These are phyloP conservation scores for Taxawa tesnikishii DNA, from an alignment of 2,329 filamentous ascomycete species.

Conservation along the genomic window DNA sequence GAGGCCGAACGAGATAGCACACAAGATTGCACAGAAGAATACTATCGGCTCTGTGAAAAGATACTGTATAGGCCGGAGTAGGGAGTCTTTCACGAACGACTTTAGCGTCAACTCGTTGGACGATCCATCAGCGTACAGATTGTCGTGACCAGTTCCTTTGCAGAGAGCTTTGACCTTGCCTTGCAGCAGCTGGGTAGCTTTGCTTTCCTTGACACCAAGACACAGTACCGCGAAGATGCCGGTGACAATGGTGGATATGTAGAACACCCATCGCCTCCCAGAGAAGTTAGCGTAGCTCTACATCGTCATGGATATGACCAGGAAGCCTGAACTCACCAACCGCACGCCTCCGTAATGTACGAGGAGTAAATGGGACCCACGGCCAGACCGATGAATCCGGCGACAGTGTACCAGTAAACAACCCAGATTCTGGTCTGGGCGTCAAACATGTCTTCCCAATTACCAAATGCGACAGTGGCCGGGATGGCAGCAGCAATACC, in stretches of 20 bases:
- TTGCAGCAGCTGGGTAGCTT: constrained; percentile 29
- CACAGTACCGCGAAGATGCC: constrained; percentile 21
- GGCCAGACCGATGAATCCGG: constrained; percentile 28
- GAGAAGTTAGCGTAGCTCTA: too few species aligned
- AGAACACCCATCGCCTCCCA: constrained; percentile 31
- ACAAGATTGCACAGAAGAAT: constrained; percentile 23
- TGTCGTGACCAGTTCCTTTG: constrained; percentile 12
- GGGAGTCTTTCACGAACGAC: constrained; percentile 23
- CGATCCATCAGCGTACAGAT: constrained; percentile 8
- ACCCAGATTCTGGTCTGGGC: constrained; percentile 30
- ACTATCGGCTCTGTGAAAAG: constrained; percentile 36
- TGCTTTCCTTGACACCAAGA: constrained; percentile 28
- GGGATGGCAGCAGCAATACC: constrained; percentile 35
- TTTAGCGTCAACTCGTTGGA: constrained; percentile 9
- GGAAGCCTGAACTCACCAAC: constrained; percentile 20
- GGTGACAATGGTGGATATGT: constrained; percentile 28
- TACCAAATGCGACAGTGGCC: constrained; percentile 33
- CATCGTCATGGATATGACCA: too few species aligned
- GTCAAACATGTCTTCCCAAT: constrained; percentile 37
- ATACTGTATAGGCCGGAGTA: constrained; percentile 29
- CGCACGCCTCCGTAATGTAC: constrained; percentile 24
- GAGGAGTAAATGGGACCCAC: constrained; percentile 32
- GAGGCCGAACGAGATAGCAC: constrained; percentile 11
- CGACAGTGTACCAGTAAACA: constrained; percentile 32
- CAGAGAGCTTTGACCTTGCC: constrained; percentile 19